These are phyloP conservation scores for Apiotrichum brassicae DNA, from an alignment of 1,284 basidiomycete genomes.

Conservation along the genomic window DNA sequence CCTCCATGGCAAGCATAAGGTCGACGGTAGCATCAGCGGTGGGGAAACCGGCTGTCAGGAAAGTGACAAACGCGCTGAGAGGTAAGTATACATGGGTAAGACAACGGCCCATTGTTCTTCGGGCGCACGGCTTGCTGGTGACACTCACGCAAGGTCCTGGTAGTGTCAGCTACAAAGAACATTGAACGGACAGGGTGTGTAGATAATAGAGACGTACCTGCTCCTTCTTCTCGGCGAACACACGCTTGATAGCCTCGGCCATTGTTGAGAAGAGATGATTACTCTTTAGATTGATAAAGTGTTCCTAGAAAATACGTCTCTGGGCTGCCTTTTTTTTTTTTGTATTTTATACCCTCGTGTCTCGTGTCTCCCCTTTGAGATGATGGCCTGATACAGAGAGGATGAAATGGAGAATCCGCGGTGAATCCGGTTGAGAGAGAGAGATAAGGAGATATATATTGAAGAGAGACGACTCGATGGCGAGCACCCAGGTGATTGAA, in stretches of 20 bases:
- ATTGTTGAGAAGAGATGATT: conserved; percentile 47
- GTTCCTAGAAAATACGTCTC: background rate
- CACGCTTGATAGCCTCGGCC: conserved; percentile 64
- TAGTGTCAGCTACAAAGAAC: background rate
- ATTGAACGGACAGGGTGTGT: too few species aligned
- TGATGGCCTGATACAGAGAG: too few species aligned
- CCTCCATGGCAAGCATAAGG: conserved; percentile 82
- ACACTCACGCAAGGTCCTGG: conserved; percentile 39
- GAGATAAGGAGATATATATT: too few species aligned
- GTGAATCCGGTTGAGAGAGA: too few species aligned
- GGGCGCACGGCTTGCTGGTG: conserved; percentile 4
- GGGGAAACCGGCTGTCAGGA: conserved; percentile 88
- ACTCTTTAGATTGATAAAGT: background rate
- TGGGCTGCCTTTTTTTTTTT: background rate
- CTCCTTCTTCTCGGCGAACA: conserved; percentile 65
- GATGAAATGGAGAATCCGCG: too few species aligned
- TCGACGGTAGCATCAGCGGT: conserved; percentile 71
- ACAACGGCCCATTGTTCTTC: too few species aligned
- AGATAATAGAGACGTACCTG: conserved; percentile 53
- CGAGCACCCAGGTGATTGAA: too few species aligned
- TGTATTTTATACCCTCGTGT: too few species aligned
- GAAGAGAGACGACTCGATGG: too few species aligned
- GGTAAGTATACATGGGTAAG: conserved; percentile 32
- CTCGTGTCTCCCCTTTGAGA: too few species aligned
- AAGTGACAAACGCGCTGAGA: conserved; percentile 70